Evolutionary conservation across 2,329 filamentous ascomycete species (phyloP), one percentile per base, ranked within the genome.

Genomic region (Aspergillus melleus): DNA sequence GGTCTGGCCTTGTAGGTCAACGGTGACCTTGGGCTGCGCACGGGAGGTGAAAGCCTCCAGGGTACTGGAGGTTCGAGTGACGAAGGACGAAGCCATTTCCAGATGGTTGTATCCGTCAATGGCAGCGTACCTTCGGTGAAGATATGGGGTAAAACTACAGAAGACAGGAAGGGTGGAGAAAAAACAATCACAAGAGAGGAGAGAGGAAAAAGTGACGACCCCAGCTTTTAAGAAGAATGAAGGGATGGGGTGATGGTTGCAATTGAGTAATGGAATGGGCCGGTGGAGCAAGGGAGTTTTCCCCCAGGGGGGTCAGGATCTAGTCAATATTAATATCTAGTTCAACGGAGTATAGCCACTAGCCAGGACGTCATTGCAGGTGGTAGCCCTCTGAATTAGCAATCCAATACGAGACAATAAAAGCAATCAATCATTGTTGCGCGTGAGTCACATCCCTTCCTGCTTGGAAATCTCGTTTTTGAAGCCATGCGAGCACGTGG

Each of bases 21-120:
- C 74, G 6, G 68, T 62, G 51, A 77, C 61, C 36, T 70, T 71
- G 4, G 74, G 73, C 32, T 68, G 68, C 5, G 67, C 65, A 42
- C 66, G 69, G n/a, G 64, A 63, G 12, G 66, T 67, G 16, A 73
- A 65, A 19, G 66, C 58, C 49, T 74, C 72, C 26, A 74, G 59
- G 8, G 66, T 63, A 26, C 67, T 66, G 11, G 72, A 70, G 46
- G 66, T 65, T 12, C 65, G 63, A 26, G 67, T 69, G 56, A 70
- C 49, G 29, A 70, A 64, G 4, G 72, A 74, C 20, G 69, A 62
- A 1, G 71, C 54, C 61, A 66, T 65, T 53, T 29, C 26, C 24
- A 24, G 53, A 56, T 20, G 47, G 51, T 57, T 54, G 57, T 44
- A 50, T 51, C 24, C 49, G n/a, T 52, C 36, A 16, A 55, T 26